phyloP scores from a whole-genome alignment of 345 rosid species.

The Diplotaxis tenuifolia region DNA sequence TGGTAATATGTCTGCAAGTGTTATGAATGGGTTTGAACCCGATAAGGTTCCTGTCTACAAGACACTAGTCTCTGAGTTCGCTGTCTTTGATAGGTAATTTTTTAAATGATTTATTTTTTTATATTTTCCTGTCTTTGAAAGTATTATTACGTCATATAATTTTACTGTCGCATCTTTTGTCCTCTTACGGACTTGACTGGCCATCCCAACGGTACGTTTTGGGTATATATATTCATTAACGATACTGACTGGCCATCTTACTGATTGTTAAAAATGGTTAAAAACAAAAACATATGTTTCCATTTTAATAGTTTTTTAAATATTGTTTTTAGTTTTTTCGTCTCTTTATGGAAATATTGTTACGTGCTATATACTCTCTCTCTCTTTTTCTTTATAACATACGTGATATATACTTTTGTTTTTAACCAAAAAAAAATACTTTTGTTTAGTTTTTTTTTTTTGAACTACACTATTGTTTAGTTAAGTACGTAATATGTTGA shows the following conservation, averaged over 20 bases:
- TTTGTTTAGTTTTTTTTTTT: no score
- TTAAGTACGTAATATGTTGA: background rate
- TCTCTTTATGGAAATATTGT: background rate
- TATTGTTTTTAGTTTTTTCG: background rate
- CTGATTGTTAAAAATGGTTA: background rate
- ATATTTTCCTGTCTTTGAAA: background rate
- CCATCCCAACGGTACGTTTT: background rate
- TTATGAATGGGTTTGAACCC: slow-evolving; percentile 84
- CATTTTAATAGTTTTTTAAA: background rate
- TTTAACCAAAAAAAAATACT: no score
- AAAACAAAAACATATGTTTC: background rate
- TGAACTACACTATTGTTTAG: background rate
- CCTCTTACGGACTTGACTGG: background rate
- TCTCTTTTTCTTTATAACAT: no score
- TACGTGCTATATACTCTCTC: no score
- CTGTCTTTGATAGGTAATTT: slow-evolving; percentile 76
- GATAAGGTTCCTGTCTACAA: slow-evolving; percentile 69
- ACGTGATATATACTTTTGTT: no score
- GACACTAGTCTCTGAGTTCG: slow-evolving; percentile 79
- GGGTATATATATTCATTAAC: background rate
- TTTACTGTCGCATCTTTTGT: background rate
- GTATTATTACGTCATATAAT: slow-evolving; percentile 6
- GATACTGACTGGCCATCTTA: background rate
- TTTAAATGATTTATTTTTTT: background rate
- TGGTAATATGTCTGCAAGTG: slow-evolving; percentile 52